These are phyloP conservation scores for Mycosphaerella arachidis DNA, from an alignment of 2,329 filamentous ascomycete species.

Conservation along the genomic window DNA sequence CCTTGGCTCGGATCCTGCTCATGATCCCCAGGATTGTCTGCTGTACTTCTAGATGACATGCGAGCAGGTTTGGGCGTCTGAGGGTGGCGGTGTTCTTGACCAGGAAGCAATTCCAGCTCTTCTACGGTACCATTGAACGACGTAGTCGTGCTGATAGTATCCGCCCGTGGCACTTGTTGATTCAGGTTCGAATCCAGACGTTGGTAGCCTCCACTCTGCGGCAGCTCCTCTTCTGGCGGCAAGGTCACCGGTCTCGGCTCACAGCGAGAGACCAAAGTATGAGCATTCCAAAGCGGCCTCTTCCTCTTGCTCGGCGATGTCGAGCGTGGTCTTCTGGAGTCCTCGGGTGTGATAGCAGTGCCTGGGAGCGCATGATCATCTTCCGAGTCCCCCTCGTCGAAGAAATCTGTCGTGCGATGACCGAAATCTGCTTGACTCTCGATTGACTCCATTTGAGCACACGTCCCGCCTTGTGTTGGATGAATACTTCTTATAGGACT, in stretches of 20 bases:
- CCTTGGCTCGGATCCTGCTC: slow-evolving; percentile 1
- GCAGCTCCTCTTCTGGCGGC: slow-evolving; percentile 13
- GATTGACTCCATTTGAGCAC: slow-evolving; percentile 26
- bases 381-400: slow-evolving; percentile 32
- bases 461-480: slow-evolving; percentile 22
- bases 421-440: slow-evolving; percentile 29
- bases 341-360: slow-evolving; percentile 7
- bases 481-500: slow-evolving; percentile 36
- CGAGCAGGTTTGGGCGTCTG: slow-evolving; percentile 15
- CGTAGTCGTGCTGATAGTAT: slow-evolving; percentile 19
- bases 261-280: slow-evolving; percentile 18
- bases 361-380: slow-evolving; percentile 16
- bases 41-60: slow-evolving; percentile 11
- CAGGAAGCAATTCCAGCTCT: slow-evolving; percentile 20
- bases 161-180: slow-evolving; percentile 1
- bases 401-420: slow-evolving; percentile 33
- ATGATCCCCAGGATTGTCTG: slow-evolving; percentile 12
- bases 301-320: slow-evolving; percentile 21
- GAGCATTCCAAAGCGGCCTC: slow-evolving; percentile 13
- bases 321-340: slow-evolving; percentile 12
- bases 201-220: slow-evolving; percentile 25
- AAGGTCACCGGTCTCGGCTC: slow-evolving; percentile 19
- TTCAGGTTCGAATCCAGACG: slow-evolving; percentile 21
- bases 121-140: slow-evolving; percentile 30
- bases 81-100: slow-evolving; percentile 13